These are phyloP conservation scores for Trametes versicolor DNA, from an alignment of 1,284 basidiomycete species.

Conservation along the genomic window DNA sequence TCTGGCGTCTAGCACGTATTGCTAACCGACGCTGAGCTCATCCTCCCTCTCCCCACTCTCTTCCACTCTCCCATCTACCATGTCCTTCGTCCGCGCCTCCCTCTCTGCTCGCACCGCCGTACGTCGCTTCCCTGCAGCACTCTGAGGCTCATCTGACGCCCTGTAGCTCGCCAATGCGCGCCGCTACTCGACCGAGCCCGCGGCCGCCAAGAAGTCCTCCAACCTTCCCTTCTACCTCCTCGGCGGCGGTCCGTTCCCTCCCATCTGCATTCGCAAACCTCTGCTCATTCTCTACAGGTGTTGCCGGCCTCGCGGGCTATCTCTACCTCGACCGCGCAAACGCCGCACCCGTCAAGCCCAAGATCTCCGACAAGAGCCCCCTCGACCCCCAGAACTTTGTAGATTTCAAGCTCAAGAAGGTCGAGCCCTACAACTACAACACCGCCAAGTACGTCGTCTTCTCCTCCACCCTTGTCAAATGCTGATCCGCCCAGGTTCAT, in stretches of 20 bases:
- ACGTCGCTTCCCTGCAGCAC: conserved; percentile 17
- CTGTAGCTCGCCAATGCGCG: conserved; percentile 41
- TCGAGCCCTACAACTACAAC: conserved; percentile 84
- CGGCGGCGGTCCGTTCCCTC: conserved; percentile 45
- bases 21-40: conserved; percentile 9
- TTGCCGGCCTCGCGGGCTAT: conserved; percentile 61
- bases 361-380: conserved; percentile 64
- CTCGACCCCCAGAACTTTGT: conserved; percentile 79
- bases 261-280: background rate
- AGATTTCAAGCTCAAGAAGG: conserved; percentile 85
- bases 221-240: conserved; percentile 61
- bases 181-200: conserved; percentile 58
- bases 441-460: conserved; percentile 54
- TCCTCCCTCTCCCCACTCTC: background rate
- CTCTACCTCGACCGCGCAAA: conserved; percentile 51
- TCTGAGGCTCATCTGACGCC: background rate
- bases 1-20: conserved; percentile 4
- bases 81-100: conserved; percentile 45
- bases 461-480: background rate
- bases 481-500: conserved; percentile 72
- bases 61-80: conserved; percentile 22
- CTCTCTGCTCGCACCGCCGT: conserved; percentile 39
- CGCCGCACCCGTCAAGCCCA: conserved; percentile 40
- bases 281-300: conserved; percentile 42
- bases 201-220: conserved; percentile 54